Percentiles rank a stretch among this genome's conserved stretches.
phyloP scores from a whole-genome alignment of 805 yeast genomes.

The Zygoascus bituminiphila region DNA sequence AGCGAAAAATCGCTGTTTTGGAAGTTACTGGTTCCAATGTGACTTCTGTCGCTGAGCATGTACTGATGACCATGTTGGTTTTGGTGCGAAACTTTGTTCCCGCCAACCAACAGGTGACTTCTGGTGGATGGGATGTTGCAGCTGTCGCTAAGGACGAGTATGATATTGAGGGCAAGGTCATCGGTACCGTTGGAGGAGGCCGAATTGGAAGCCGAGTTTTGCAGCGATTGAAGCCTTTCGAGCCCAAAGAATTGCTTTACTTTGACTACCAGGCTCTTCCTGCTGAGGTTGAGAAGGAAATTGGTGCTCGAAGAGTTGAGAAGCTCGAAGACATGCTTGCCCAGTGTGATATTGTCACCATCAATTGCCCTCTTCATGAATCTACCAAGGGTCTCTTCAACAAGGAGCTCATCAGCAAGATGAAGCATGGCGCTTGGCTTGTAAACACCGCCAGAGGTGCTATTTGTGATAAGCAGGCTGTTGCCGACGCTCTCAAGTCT shows the following conservation, averaged over 20 bases:
- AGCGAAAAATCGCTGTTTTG: constrained; percentile 53
- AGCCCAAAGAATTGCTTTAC: constrained; percentile 64
- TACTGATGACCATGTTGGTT: constrained; percentile 59
- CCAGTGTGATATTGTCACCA: constrained; percentile 63
- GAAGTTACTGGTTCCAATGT: constrained; percentile 83
- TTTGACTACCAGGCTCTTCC: constrained; percentile 68
- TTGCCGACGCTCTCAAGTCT: constrained; percentile 60
- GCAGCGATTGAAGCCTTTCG: constrained; percentile 63
- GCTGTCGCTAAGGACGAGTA: constrained; percentile 64
- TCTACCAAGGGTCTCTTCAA: constrained; percentile 59
- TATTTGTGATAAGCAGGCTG: constrained; percentile 62
- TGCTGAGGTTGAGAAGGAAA: constrained; percentile 46
- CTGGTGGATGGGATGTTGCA: constrained; percentile 70
- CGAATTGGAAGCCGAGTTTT: constrained; percentile 72
- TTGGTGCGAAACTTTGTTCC: constrained; percentile 73
- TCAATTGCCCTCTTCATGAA: constrained; percentile 71
- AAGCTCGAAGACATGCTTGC: constrained; percentile 56
- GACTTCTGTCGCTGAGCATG: constrained; percentile 75
- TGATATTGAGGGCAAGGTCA: constrained; percentile 66
- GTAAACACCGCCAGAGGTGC: constrained; percentile 82
- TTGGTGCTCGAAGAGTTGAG: constrained; percentile 53
- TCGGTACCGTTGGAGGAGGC: constrained; percentile 78
- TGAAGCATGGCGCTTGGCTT: constrained; percentile 66
- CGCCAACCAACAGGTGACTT: constrained; percentile 59
- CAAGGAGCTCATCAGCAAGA: constrained; percentile 50